phyloP scores from a whole-genome alignment of 2,329 filamentous ascomycete genomes.

The Pestalotiopsis sp. region DNA sequence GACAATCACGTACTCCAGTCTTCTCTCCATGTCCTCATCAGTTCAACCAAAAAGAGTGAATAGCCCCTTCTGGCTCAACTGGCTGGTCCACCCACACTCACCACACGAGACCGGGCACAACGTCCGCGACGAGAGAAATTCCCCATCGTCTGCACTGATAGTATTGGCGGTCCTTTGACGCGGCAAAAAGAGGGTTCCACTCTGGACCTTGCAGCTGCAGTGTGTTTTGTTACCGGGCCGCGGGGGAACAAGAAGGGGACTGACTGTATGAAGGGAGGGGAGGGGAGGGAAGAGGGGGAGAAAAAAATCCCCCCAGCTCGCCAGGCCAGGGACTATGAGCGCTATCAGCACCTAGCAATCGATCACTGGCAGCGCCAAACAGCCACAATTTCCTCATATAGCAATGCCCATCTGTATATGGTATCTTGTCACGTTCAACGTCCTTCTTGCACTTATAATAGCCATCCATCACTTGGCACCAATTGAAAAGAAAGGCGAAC shows the following conservation, averaged over 20 bases:
- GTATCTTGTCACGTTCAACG: neutral
- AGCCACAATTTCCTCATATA: neutral
- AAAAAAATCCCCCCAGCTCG: neutral
- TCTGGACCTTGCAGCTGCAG: neutral
- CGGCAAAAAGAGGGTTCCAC: neutral
- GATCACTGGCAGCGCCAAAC: neutral
- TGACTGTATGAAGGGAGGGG: neutral
- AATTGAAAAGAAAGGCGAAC: neutral
- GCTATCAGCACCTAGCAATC: neutral
- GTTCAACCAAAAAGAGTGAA: neutral
- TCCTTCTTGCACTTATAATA: neutral
- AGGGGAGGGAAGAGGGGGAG: neutral
- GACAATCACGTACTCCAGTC: neutral
- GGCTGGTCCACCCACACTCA: conserved; percentile 6
- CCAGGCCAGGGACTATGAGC: neutral
- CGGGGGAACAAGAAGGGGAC: neutral
- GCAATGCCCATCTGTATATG: neutral
- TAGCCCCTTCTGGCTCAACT: neutral
- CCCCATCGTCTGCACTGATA: neutral
- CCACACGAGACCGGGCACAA: conserved; percentile 5
- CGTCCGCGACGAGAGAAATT: conserved; percentile 3
- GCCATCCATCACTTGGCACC: neutral
- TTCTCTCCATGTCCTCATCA: neutral
- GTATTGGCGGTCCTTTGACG: neutral
- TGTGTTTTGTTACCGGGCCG: neutral